These are phyloP conservation scores for Kwoniella botswanensis DNA, from an alignment of 768 basidiomycete species.

Conservation along the genomic window DNA sequence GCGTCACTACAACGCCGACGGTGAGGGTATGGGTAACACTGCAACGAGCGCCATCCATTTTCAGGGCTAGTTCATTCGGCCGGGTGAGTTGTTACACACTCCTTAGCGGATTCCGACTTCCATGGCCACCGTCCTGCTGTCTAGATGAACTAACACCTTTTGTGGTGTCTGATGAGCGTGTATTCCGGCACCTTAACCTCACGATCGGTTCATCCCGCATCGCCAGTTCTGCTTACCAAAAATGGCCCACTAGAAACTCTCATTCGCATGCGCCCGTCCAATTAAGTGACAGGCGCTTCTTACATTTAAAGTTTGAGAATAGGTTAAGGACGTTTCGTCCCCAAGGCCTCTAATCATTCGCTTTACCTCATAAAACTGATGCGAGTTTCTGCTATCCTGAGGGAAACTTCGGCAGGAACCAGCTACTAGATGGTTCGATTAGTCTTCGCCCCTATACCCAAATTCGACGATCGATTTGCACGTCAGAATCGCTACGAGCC, in stretches of 20 bases:
- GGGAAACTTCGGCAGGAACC: slow-evolving; percentile 91
- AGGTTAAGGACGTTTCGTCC: slow-evolving; percentile 88
- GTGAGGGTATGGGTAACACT: slow-evolving; percentile 83
- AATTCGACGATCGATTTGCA: slow-evolving; percentile 95
- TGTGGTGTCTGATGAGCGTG: slow-evolving; percentile 83
- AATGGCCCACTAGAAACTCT: slow-evolving; percentile 76
- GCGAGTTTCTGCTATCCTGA: slow-evolving; percentile 71
- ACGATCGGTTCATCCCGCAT: slow-evolving; percentile 71
- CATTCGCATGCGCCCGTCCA: slow-evolving; percentile 62
- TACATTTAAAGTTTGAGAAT: slow-evolving; percentile 76
- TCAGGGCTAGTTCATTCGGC: slow-evolving; percentile 89
- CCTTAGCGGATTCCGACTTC: slow-evolving; percentile 84
- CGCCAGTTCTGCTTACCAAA: slow-evolving; percentile 49
- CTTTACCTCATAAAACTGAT: slow-evolving; percentile 65
- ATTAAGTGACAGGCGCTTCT: slow-evolving; percentile 64
- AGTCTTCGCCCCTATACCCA: slow-evolving; percentile 96
- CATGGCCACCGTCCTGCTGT: slow-evolving; percentile 88
- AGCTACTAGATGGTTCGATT: slow-evolving; percentile 92
- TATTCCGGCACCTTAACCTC: slow-evolving; percentile 70
- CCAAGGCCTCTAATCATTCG: slow-evolving; percentile 91
- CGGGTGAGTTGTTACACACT: slow-evolving; percentile 89
- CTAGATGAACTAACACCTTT: slow-evolving; percentile 85
- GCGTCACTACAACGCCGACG: slow-evolving; percentile 70
- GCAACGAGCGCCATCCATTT: slow-evolving; percentile 90
- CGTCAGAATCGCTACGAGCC: slow-evolving; percentile 94